phyloP scores from a whole-genome alignment of 805 yeast genomes.

The Saccharomyces mikatae region DNA sequence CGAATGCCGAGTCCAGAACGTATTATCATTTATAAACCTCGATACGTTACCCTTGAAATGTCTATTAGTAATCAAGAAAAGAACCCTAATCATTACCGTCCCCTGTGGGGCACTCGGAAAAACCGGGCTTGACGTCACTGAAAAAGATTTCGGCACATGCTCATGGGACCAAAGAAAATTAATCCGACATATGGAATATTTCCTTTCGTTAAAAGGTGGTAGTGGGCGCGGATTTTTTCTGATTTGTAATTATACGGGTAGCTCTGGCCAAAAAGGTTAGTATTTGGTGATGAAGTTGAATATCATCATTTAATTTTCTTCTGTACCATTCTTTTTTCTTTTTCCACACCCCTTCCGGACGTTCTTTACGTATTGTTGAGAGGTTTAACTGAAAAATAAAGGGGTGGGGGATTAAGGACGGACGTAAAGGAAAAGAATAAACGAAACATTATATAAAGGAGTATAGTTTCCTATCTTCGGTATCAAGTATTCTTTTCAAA shows the following conservation, averaged over 20 bases:
- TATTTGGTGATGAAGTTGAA: neutral
- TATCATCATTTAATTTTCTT: neutral
- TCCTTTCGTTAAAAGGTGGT: neutral
- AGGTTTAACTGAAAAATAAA: neutral
- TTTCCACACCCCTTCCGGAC: neutral
- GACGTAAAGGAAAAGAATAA: neutral
- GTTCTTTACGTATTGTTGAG: neutral
- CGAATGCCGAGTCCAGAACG: neutral
- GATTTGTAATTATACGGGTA: neutral
- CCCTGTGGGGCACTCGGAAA: neutral
- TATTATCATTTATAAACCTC: neutral
- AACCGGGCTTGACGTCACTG: neutral
- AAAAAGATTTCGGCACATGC: neutral
- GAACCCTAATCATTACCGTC: neutral
- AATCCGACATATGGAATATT: neutral
- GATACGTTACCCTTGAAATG: neutral
- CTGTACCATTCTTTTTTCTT: neutral
- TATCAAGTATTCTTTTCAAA: too few relatives aligned
- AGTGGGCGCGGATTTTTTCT: neutral
- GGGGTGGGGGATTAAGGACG: neutral
- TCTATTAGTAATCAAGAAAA: neutral
- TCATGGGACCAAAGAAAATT: neutral
- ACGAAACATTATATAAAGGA: conserved; percentile 1
- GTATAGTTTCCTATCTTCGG: neutral
- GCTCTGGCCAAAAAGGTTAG: neutral